phyloP scores from a whole-genome alignment of 192 early-diverging fungal species.

The Pecoramyces ruminantium region DNA sequence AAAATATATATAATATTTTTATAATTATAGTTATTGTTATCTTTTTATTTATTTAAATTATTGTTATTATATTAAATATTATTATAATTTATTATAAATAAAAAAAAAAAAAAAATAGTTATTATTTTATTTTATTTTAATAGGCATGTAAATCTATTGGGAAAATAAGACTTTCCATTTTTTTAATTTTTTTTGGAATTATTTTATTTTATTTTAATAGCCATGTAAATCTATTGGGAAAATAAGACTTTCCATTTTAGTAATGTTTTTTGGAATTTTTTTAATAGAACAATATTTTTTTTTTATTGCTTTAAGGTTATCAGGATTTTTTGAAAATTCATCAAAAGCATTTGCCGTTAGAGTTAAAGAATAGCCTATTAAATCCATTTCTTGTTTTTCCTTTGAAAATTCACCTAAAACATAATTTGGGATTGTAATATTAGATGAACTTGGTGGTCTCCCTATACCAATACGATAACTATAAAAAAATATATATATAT shows the following conservation, averaged over 20 bases:
- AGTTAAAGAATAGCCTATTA: slow-evolving; percentile 28
- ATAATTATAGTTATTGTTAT: no score
- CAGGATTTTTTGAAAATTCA: slow-evolving; percentile 22
- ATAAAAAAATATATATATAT: neutral
- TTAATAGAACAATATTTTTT: slow-evolving; percentile 34
- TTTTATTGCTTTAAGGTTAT: slow-evolving; percentile 29
- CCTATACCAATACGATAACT: slow-evolving; percentile 37
- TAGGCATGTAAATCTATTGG: neutral
- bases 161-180: slow-evolving; percentile 3
- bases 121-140: no score
- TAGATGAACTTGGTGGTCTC: slow-evolving; percentile 12
- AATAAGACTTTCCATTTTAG: slow-evolving; percentile 1
- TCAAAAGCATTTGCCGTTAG: slow-evolving; percentile 29
- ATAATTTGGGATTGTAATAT: slow-evolving; percentile 18
- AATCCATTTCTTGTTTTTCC: slow-evolving; percentile 38
- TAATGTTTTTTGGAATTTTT: slow-evolving; percentile 29
- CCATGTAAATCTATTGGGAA: neutral
- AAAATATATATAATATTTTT: no score
- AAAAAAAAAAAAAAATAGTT: neutral
- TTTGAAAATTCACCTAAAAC: slow-evolving; percentile 23
- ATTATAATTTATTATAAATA: no score
- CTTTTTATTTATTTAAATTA: no score
- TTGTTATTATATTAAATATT: no score
- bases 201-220: no score
- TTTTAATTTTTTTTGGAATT: slow-evolving; percentile 22